These are phyloP conservation scores for Chamaecyparis obtusa DNA, from an alignment of 75 land plant genomes.

Conservation along the genomic window DNA sequence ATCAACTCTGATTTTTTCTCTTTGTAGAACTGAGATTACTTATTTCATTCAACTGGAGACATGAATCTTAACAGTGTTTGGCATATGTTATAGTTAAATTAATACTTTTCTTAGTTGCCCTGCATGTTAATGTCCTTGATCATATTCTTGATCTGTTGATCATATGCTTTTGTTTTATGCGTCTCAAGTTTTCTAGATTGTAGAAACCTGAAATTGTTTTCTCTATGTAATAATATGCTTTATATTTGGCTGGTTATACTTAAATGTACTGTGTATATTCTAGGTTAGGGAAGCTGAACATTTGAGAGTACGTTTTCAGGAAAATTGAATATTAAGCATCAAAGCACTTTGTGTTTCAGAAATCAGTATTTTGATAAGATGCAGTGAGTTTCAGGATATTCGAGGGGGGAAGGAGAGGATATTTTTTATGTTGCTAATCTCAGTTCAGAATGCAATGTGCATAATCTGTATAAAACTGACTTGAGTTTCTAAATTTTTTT, in stretches of 20 bases:
- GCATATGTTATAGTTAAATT: neutral
- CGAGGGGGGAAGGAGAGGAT: neutral
- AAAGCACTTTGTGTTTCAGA: neutral
- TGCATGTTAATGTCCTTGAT: neutral
- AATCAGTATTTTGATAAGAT: neutral
- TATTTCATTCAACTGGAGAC: neutral
- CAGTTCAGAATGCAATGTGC: neutral
- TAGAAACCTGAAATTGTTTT: neutral
- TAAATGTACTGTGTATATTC: neutral
- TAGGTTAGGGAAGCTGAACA: neutral
- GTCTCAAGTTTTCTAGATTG: neutral
- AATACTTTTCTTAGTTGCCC: neutral
- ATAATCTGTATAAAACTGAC: neutral
- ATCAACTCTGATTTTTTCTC: neutral
- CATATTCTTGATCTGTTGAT: neutral
- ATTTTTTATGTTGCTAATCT: neutral
- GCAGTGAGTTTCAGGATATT: neutral
- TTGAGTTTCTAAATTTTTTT: neutral
- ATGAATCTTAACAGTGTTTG: neutral
- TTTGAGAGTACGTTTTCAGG: neutral
- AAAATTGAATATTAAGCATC: neutral
- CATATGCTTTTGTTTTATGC: neutral
- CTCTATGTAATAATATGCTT: neutral
- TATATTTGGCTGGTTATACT: neutral
- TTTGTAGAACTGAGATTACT: neutral